Base-by-base conservation (phyloP, 352 stramenopile genomes). In the Pythium angustatum region DNA sequence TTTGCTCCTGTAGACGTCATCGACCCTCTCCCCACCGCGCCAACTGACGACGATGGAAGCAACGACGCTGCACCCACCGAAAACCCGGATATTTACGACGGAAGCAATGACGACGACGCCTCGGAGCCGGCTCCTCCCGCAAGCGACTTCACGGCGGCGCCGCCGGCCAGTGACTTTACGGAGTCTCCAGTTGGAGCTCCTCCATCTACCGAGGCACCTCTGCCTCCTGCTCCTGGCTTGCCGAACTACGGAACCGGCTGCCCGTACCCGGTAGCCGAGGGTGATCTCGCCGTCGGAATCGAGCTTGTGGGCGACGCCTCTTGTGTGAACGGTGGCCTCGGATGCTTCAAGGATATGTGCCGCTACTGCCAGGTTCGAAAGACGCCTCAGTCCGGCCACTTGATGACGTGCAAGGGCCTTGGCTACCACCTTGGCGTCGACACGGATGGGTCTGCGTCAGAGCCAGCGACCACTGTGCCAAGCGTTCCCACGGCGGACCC, bases 281-380 rank as follows among this genome's bases (percentile, higher is more conserved):
- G 68, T 8, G 74, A 59, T 31, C 33, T 40, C 38, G 48, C 24
- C 31, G 59, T 55, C 15, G 59, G 52, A 12, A 64, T 71, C 22
- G 24, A 65, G 21, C 49, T 60, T 34, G 59, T 79, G 17, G 77
- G 62, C 5, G 74, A 85, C 41, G 54, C 50, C 8, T 61, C 54
- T 19, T 76, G 64, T 34, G 48, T 62, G 1, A 33, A 48, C n/a
- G 65, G 66, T 26, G 61, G 69, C 17, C n/a, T 68, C 7, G 61
- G 66, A 9, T 77, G 69, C 51, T 68, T 63, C 43, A 41, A 45
- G 27, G 36, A 74, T 19, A 48, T 79, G 8, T 85, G 77, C 45
- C 69, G 74, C 38, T 81, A 75, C 52, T 85, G 74, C 33, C 56
- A 71, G 62, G 51, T 41, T 36, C 28, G 34, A 10, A 50, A 60